phyloP scores from a whole-genome alignment of 75 land plant species.

The Pinus taeda region DNA sequence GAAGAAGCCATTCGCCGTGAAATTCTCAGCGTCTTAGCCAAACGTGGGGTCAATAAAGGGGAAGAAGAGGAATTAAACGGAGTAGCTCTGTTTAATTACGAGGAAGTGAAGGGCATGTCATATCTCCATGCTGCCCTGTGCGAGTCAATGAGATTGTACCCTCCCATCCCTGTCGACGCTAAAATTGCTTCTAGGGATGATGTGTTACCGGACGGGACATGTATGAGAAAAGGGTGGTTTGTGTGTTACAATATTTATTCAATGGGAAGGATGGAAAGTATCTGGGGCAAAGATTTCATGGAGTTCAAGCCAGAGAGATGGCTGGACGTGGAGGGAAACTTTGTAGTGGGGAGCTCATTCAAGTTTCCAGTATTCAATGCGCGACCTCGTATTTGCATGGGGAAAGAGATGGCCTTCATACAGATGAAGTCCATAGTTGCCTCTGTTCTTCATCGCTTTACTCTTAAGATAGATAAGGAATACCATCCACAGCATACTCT shows the following conservation, averaged over 20 bases:
- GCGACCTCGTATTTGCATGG: constrained; percentile 21
- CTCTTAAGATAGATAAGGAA: constrained; percentile 12
- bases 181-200: neutral
- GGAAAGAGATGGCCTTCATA: constrained; percentile 25
- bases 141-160: constrained; percentile 40
- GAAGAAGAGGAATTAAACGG: too few relatives aligned
- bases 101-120: constrained; percentile 16
- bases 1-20: constrained; percentile 16
- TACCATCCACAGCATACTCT: constrained; percentile 9
- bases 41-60: neutral
- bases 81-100: neutral
- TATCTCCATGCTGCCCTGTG: constrained; percentile 43
- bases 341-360: constrained; percentile 14
- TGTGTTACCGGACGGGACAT: constrained; percentile 8
- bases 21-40: neutral
- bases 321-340: constrained; percentile 18
- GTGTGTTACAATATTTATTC: constrained; percentile 3
- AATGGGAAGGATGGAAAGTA: constrained; percentile 32
- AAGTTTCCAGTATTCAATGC: constrained; percentile 34
- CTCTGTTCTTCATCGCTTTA: constrained; percentile 16
- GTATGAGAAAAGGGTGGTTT: constrained; percentile 3
- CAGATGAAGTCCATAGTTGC: constrained; percentile 26
- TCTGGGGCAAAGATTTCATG: constrained; percentile 50
- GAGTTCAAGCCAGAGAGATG: constrained; percentile 64
- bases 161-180: constrained; percentile 24